A percentile compares a stretch with the other conserved stretches of the same genome.
phyloP scores from a whole-genome alignment of 805 yeast genomes.

The Sugiyamaella floridensis region DNA sequence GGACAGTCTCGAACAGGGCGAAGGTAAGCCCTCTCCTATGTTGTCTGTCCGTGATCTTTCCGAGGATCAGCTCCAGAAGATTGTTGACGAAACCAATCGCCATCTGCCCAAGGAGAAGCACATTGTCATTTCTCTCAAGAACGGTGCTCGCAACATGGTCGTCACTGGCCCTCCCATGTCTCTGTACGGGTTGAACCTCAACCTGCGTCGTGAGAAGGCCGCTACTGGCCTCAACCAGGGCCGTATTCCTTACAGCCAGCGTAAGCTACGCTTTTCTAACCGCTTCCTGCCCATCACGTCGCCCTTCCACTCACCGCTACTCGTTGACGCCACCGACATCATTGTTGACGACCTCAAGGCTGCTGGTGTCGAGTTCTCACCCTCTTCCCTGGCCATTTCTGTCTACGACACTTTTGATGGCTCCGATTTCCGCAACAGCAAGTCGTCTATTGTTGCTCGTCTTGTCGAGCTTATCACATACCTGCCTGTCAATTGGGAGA shows the following conservation, averaged over 20 bases:
- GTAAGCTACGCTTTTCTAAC: slow-evolving; percentile 89
- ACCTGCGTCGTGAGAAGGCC: slow-evolving; percentile 90
- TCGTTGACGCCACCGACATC: slow-evolving; percentile 60
- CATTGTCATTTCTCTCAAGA: slow-evolving; percentile 81
- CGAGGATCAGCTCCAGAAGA: slow-evolving; percentile 66
- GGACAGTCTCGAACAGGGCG: slow-evolving; percentile 88
- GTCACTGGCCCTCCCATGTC: slow-evolving; percentile 98
- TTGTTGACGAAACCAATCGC: slow-evolving; percentile 79
- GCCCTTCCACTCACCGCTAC: slow-evolving; percentile 92
- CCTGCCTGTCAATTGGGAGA: slow-evolving; percentile 92
- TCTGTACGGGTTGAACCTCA: slow-evolving; percentile 85
- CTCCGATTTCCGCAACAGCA: slow-evolving; percentile 53
- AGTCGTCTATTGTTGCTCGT: slow-evolving; percentile 57
- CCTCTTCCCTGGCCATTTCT: slow-evolving; percentile 63
- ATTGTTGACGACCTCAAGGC: slow-evolving; percentile 60
- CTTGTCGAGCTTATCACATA: slow-evolving; percentile 77
- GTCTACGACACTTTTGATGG: slow-evolving; percentile 90
- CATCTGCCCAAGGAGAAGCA: slow-evolving; percentile 91
- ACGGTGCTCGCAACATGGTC: slow-evolving; percentile 94
- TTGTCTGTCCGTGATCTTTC: slow-evolving; percentile 86
- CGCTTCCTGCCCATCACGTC: slow-evolving; percentile 92
- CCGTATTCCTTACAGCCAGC: slow-evolving; percentile 85
- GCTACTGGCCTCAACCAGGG: slow-evolving; percentile 92
- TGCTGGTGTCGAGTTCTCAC: slow-evolving; percentile 50
- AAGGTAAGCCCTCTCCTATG: slow-evolving; percentile 98